Conservation (phyloP, 2,329 filamentous ascomycete genomes). For the Metarhizium album region DNA sequence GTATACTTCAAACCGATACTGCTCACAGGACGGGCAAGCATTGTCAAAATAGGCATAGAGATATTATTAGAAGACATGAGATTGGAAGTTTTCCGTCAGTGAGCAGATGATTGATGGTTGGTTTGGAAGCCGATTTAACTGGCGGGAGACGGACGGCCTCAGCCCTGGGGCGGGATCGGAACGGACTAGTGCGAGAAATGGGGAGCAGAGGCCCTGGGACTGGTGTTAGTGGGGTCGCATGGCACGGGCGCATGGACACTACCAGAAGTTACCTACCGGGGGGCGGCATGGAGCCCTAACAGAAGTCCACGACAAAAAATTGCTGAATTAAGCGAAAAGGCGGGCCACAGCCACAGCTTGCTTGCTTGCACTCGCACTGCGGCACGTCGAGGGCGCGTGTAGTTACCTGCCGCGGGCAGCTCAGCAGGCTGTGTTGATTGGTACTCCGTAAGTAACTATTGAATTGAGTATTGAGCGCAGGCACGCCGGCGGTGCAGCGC, state of each 20-base stretch:
- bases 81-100: not conserved
- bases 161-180: no score
- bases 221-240: constrained; percentile 6
- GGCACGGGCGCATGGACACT: not conserved
- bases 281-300: constrained; percentile 14
- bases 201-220: not conserved
- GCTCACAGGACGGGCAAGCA: not conserved
- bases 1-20: not conserved
- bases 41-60: not conserved
- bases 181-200: not conserved
- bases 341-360: constrained; percentile 2
- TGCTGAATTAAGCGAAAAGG: constrained; percentile 13
- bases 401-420: no score
- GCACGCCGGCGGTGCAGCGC: no score
- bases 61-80: not conserved
- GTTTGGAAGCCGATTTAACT: not conserved
- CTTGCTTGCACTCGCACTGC: no score
- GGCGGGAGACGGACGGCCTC: no score
- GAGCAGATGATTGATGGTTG: no score
- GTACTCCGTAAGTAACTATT: no score
- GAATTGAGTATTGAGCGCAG: no score
- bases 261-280: constrained; percentile 1
- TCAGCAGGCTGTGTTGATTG: no score
- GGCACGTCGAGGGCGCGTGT: no score
- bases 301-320: constrained; percentile 15